Conservation (phyloP, 176 grass and related monocot species). For the Areca catechu region DNA sequence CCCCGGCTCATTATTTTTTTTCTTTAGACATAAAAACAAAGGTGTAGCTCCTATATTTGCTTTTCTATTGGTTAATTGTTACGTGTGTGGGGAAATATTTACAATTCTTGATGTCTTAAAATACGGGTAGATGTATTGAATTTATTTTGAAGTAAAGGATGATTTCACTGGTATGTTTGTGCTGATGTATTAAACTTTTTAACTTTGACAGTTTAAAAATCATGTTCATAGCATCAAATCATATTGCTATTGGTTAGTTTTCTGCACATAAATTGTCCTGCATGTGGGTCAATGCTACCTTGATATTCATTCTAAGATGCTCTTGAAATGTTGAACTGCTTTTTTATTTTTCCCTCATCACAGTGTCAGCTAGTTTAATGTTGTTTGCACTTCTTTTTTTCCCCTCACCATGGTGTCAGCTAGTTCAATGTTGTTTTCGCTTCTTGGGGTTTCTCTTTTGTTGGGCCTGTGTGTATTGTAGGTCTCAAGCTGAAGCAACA, state of each 20-base stretch:
- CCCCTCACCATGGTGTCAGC: too few species aligned
- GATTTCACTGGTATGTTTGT: slow-evolving; percentile 37
- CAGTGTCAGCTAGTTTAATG: too few species aligned
- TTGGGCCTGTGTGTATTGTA: too few species aligned
- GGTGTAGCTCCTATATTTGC: slow-evolving; percentile 19
- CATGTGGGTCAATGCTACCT: slow-evolving; percentile 17
- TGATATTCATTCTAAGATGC: not conserved
- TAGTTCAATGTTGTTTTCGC: too few species aligned
- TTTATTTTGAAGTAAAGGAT: slow-evolving; percentile 9
- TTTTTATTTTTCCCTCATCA: too few species aligned
- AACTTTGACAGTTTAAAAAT: slow-evolving; percentile 14
- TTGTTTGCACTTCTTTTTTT: too few species aligned
- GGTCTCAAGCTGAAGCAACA: too few species aligned
- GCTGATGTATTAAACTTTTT: slow-evolving; percentile 35
- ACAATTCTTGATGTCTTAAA: slow-evolving; percentile 16
- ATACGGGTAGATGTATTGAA: not conserved
- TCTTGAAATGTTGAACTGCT: too few species aligned
- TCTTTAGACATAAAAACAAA: slow-evolving; percentile 26
- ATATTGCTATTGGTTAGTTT: too few species aligned
- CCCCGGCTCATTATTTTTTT: slow-evolving; percentile 16
- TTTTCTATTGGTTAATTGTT: slow-evolving; percentile 26
- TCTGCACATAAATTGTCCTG: not conserved
- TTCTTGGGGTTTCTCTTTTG: too few species aligned
- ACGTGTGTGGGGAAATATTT: slow-evolving; percentile 27
- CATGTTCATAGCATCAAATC: not conserved